Evolutionary conservation across 1,284 basidiomycete species (phyloP).

Genomic region (Tetrapyrgos nigripes): DNA sequence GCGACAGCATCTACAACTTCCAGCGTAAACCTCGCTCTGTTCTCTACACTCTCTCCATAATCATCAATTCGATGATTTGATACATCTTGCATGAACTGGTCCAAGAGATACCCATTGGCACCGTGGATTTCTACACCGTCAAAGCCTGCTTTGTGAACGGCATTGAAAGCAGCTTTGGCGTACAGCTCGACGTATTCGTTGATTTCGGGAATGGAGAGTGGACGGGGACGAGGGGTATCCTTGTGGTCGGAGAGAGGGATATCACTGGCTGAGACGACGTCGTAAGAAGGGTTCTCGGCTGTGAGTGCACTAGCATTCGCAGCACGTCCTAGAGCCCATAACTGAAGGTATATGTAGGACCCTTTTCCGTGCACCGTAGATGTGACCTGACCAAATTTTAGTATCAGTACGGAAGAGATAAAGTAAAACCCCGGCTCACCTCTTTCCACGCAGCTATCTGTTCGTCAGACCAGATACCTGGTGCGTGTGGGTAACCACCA

Average conservation of each 20-base stretch:
- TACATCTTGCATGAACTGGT: slow-evolving; percentile 50
- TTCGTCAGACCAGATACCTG: too few species aligned
- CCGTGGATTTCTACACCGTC: slow-evolving; percentile 46
- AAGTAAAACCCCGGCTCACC: too few species aligned
- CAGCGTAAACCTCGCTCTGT: slow-evolving; percentile 54
- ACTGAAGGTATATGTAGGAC: slow-evolving; percentile 30
- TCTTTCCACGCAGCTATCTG: too few species aligned
- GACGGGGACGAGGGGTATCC: slow-evolving; percentile 33
- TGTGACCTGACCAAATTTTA: too few species aligned
- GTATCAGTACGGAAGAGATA: too few species aligned
- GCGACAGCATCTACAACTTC: slow-evolving; percentile 50
- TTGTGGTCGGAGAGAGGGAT: slow-evolving; percentile 38
- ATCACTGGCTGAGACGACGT: too few species aligned
- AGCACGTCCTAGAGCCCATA: slow-evolving; percentile 28
- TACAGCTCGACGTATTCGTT: too few species aligned
- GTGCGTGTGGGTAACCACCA: too few species aligned
- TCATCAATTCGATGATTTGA: slow-evolving; percentile 58
- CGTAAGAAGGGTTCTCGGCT: too few species aligned
- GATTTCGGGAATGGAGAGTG: too few species aligned
- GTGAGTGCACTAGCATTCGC: slow-evolving; percentile 27
- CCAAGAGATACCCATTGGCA: slow-evolving; percentile 42
- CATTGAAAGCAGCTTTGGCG: too few species aligned
- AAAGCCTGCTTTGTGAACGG: slow-evolving; percentile 48
- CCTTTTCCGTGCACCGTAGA: slow-evolving; percentile 32
- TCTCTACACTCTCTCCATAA: slow-evolving; percentile 62